Conservation (phyloP, 2,329 filamentous ascomycete species). For the Botrytis hyacinthi region DNA sequence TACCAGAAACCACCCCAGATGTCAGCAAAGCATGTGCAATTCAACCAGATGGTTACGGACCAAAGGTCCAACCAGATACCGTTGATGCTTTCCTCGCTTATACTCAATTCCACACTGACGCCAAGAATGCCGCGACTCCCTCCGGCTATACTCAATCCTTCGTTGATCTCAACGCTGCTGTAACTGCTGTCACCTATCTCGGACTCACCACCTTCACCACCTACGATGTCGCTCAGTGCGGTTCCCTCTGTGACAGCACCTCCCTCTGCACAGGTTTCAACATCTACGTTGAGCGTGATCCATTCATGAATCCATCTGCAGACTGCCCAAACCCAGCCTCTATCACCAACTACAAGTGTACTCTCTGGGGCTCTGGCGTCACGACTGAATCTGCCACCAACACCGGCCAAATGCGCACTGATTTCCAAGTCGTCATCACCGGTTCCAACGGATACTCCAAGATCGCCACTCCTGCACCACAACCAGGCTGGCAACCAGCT, state of each 20-base stretch:
- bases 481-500: conserved; percentile 25
- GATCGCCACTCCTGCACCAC: conserved; percentile 12
- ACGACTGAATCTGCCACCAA: conserved; percentile 37
- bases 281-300: conserved; percentile 40
- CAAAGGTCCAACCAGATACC: conserved; percentile 39
- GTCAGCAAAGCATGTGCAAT: conserved; percentile 3
- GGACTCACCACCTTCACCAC: conserved; percentile 32
- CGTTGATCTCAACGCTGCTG: conserved; percentile 34
- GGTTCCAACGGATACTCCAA: conserved; percentile 44
- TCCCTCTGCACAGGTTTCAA: conserved; percentile 38
- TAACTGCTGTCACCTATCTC: conserved; percentile 30
- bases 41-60: conserved; percentile 35
- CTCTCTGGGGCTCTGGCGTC: conserved; percentile 37
- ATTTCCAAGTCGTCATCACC: conserved; percentile 44
- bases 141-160: conserved; percentile 38
- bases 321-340: conserved; percentile 38
- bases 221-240: conserved; percentile 36
- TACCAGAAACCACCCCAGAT: conserved; percentile 1
- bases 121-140: conserved; percentile 34
- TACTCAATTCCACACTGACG: conserved; percentile 27
- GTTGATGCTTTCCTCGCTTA: conserved; percentile 36
- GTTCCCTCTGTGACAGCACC: conserved; percentile 30
- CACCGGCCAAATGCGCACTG: conserved; percentile 35
- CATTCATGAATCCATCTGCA: conserved; percentile 34
- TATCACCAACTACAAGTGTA: conserved; percentile 40